Conservation (phyloP, 345 rosid species). For the Jatropha curcas region DNA sequence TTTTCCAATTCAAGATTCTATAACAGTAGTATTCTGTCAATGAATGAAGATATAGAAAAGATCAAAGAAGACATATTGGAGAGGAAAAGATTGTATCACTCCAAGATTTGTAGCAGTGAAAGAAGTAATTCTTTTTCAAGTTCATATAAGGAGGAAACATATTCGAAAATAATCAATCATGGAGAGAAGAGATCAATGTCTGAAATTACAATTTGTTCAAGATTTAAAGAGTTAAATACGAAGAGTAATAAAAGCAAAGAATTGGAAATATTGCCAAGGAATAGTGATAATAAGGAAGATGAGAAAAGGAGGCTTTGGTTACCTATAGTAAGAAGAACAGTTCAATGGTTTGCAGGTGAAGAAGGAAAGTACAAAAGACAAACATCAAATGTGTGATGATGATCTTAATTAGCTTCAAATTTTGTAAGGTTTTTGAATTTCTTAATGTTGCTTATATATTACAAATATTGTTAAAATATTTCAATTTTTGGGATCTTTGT, state of each 20-base stretch:
- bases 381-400: constrained; percentile 11
- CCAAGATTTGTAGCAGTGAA: constrained; percentile 19
- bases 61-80: constrained; percentile 43
- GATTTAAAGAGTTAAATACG: constrained; percentile 23
- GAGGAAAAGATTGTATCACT: constrained; percentile 36
- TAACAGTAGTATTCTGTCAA: constrained; percentile 2
- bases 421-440: background rate
- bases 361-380: constrained; percentile 22
- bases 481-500: too few relatives aligned
- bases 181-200: constrained; percentile 47
- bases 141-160: constrained; percentile 14
- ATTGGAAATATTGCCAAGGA: background rate
- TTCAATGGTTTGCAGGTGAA: constrained; percentile 42
- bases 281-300: constrained; percentile 32
- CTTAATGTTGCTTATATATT: background rate
- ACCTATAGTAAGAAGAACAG: constrained; percentile 40
- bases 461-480: too few relatives aligned
- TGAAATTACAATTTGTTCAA: constrained; percentile 43
- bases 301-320: constrained; percentile 44
- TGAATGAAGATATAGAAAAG: constrained; percentile 18
- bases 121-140: constrained; percentile 25
- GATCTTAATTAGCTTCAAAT: background rate
- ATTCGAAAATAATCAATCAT: constrained; percentile 15
- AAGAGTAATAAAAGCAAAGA: constrained; percentile 18
- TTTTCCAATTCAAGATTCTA: constrained; percentile 19